A percentile compares a stretch with the other conserved stretches of the same genome.
These are phyloP conservation scores for Scopulariopsis brevicaulis DNA, from an alignment of 2,329 filamentous ascomycete species.

Conservation along the genomic window DNA sequence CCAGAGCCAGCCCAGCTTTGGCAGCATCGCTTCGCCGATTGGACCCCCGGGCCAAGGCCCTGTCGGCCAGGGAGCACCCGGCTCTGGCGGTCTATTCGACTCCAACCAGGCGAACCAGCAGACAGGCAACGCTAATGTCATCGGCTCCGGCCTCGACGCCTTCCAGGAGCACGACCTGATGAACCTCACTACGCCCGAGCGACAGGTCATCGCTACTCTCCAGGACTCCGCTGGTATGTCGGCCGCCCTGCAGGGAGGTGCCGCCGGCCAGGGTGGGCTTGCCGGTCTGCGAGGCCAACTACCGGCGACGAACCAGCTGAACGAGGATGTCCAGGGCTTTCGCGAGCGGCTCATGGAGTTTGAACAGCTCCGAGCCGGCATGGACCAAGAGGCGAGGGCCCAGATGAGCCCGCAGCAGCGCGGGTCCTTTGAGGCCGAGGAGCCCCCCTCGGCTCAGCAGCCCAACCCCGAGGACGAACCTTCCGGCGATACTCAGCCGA, in stretches of 20 bases:
- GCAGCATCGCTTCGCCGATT: slow-evolving; percentile 83
- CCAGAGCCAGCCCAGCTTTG: slow-evolving; percentile 93
- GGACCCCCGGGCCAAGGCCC: slow-evolving; percentile 29
- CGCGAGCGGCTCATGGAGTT: slow-evolving; percentile 74
- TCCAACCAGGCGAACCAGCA: background rate
- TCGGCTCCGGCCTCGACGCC: slow-evolving; percentile 30
- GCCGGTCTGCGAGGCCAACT: slow-evolving; percentile 20
- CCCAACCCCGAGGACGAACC: background rate
- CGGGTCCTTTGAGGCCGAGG: slow-evolving; percentile 2
- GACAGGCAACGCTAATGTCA: background rate
- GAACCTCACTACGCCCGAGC: slow-evolving; percentile 44
- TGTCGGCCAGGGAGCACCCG: background rate
- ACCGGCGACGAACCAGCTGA: slow-evolving; percentile 36
- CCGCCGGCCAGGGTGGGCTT: background rate
- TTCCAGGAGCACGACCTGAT: slow-evolving; percentile 66
- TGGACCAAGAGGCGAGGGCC: slow-evolving; percentile 41
- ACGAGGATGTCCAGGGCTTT: slow-evolving; percentile 46
- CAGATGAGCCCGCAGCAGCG: slow-evolving; percentile 2
- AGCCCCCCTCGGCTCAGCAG: background rate
- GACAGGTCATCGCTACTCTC: slow-evolving; percentile 36
- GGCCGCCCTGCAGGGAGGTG: background rate
- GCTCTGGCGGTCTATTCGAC: background rate
- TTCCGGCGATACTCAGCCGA: background rate
- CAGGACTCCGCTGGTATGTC: slow-evolving; percentile 10
- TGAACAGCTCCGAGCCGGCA: slow-evolving; percentile 62